A percentile compares a stretch with the other conserved stretches of the same genome.
Conservation (phyloP, 2,329 filamentous ascomycete species). For the Neodidymelliopsis sp. region DNA sequence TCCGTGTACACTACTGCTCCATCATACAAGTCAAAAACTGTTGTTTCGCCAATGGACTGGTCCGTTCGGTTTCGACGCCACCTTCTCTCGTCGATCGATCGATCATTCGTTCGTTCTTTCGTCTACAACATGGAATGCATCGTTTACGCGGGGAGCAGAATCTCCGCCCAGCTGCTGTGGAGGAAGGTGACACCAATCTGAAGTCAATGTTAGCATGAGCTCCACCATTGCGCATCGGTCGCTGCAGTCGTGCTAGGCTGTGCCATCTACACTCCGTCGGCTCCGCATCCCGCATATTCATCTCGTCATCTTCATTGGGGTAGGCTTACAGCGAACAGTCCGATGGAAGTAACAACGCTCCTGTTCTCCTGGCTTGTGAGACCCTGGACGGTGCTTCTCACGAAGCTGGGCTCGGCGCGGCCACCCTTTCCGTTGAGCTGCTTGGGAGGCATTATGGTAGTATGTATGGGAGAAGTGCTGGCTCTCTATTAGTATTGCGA, state of each 20-base stretch:
- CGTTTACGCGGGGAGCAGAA: conserved; percentile 58
- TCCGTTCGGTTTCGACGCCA: background rate
- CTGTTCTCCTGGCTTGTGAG: conserved; percentile 59
- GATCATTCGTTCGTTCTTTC: background rate
- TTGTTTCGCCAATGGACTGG: background rate
- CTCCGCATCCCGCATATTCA: conserved; percentile 14
- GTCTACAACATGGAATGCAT: background rate
- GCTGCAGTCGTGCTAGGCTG: background rate
- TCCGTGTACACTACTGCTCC: conserved; percentile 4
- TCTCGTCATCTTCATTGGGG: conserved; percentile 7
- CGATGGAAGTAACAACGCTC: conserved; percentile 56
- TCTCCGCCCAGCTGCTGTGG: conserved; percentile 61
- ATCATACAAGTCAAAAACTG: background rate
- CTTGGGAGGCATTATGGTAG: conserved; percentile 42
- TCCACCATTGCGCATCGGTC: background rate
- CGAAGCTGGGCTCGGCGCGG: conserved; percentile 51
- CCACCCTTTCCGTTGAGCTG: conserved; percentile 33
- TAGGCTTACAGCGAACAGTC: conserved; percentile 60
- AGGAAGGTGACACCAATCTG: conserved; percentile 61
- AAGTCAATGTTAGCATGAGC: conserved; percentile 27
- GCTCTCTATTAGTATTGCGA: background rate
- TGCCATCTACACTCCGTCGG: conserved; percentile 1
- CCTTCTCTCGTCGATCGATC: conserved; percentile 1
- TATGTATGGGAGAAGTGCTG: conserved; percentile 3
- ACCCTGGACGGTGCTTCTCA: conserved; percentile 48